Evolutionary conservation across 1,284 basidiomycete genomes (phyloP).

Genomic region (Phaffia rhodozyma): DNA sequence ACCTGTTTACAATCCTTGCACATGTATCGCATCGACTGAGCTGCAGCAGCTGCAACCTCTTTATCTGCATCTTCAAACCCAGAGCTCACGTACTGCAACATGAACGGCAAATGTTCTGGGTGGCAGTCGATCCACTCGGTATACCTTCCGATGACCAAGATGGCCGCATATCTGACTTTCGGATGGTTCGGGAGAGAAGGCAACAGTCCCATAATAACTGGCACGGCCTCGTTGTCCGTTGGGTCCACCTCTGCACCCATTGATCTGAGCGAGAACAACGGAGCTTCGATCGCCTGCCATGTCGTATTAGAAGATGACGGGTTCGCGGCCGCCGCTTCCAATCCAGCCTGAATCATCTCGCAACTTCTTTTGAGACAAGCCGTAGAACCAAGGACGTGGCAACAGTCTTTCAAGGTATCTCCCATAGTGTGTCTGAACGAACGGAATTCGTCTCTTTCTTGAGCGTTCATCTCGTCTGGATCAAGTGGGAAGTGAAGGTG

Average conservation of each 20-base stretch:
- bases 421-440: conserved; percentile 97
- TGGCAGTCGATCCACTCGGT: conserved; percentile 93
- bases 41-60: conserved; percentile 85
- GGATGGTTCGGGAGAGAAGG: conserved; percentile 84
- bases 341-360: conserved; percentile 61
- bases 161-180: conserved; percentile 83
- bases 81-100: conserved; percentile 80
- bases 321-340: conserved; percentile 38
- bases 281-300: conserved; percentile 98
- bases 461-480: conserved; percentile 55
- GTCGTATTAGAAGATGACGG: conserved; percentile 32
- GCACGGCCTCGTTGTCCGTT: conserved; percentile 70
- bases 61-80: conserved; percentile 72
- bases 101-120: conserved; percentile 71
- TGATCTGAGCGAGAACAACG: conserved; percentile 91
- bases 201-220: conserved; percentile 89
- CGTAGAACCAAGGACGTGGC: conserved; percentile 80
- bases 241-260: conserved; percentile 93
- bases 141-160: conserved; percentile 90
- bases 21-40: conserved; percentile 90
- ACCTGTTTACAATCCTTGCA: conserved; percentile 92
- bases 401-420: conserved; percentile 98
- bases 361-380: conserved; percentile 71
- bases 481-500: conserved; percentile 89
- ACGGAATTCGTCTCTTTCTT: conserved; percentile 88